These are phyloP conservation scores for Aquilaria yunnanensis DNA, from an alignment of 345 rosid genomes.

Conservation along the genomic window DNA sequence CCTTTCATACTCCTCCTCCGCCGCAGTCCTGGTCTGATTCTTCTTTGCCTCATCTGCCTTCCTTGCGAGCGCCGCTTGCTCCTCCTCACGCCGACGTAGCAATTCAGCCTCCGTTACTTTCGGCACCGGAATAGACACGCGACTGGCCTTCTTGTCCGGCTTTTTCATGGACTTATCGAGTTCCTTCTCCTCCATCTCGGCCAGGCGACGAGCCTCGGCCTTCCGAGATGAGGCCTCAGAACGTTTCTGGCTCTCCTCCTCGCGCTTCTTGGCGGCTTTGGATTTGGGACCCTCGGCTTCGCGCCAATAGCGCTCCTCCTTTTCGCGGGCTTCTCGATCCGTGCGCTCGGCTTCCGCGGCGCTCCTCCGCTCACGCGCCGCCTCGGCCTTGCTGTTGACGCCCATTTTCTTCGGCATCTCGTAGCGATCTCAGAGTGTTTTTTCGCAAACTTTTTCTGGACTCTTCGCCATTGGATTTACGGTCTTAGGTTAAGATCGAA, in stretches of 20 bases:
- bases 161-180: slow-evolving; percentile 61
- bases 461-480: too few species aligned
- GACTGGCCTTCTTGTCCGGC: slow-evolving; percentile 78
- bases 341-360: slow-evolving; percentile 71
- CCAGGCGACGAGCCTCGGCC: slow-evolving; percentile 68
- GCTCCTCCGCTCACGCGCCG: slow-evolving; percentile 63
- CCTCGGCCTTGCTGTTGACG: slow-evolving; percentile 93
- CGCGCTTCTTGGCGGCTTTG: slow-evolving; percentile 75
- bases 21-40: slow-evolving; percentile 62
- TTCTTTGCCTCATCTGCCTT: slow-evolving; percentile 70
- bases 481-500: background rate
- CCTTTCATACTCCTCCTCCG: slow-evolving; percentile 88
- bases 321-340: slow-evolving; percentile 65
- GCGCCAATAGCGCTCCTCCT: slow-evolving; percentile 93
- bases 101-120: slow-evolving; percentile 89
- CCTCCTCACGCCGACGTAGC: slow-evolving; percentile 49
- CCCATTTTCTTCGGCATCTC: slow-evolving; percentile 99
- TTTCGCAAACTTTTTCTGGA: too few species aligned
- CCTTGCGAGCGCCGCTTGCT: slow-evolving; percentile 55
- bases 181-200: slow-evolving; percentile 81
- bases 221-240: slow-evolving; percentile 66
- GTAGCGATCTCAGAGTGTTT: background rate
- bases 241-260: slow-evolving; percentile 86
- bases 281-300: slow-evolving; percentile 89
- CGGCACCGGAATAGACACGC: slow-evolving; percentile 71